Evolutionary conservation across 352 stramenopile species (phyloP).

Genomic region (Globisporangium rhizosaccharum): DNA sequence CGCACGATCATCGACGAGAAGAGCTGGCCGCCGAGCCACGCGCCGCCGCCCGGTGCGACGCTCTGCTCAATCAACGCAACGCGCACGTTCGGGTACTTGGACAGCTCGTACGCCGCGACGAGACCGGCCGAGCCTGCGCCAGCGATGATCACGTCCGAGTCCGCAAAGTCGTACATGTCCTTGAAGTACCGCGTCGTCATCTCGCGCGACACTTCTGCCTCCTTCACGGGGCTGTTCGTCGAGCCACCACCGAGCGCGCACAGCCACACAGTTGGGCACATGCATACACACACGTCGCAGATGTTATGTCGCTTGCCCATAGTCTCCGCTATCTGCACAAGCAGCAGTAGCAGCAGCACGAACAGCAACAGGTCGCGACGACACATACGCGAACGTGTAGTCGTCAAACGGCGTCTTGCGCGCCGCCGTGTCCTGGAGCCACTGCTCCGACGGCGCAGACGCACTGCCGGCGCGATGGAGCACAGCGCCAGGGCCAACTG

Average conservation of each 20-base stretch:
- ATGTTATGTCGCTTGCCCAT: neutral
- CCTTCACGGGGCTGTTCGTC: slow-evolving; percentile 41
- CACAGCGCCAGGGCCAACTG: slow-evolving; percentile 38
- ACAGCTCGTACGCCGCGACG: slow-evolving; percentile 54
- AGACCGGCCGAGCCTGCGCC: slow-evolving; percentile 53
- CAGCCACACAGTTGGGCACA: neutral
- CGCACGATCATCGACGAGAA: slow-evolving; percentile 69
- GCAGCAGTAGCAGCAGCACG: neutral
- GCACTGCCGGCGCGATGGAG: slow-evolving; percentile 37
- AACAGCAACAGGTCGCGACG: too few species aligned
- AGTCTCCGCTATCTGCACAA: neutral
- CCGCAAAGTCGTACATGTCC: slow-evolving; percentile 68
- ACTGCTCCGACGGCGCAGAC: slow-evolving; percentile 38
- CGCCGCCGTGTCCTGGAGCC: slow-evolving; percentile 34
- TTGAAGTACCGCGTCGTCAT: slow-evolving; percentile 75
- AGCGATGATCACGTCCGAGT: slow-evolving; percentile 63
- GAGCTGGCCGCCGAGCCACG: slow-evolving; percentile 56
- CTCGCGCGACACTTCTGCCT: slow-evolving; percentile 57
- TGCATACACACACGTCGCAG: slow-evolving; percentile 6
- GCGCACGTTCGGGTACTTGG: slow-evolving; percentile 51
- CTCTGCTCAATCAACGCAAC: slow-evolving; percentile 62
- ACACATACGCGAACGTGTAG: slow-evolving; percentile 54
- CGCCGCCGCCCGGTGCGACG: slow-evolving; percentile 45
- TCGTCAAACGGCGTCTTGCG: slow-evolving; percentile 48
- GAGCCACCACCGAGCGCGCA: neutral